These are phyloP conservation scores for Cornus florida DNA, from an alignment of 148 eudicot species.

Conservation along the genomic window DNA sequence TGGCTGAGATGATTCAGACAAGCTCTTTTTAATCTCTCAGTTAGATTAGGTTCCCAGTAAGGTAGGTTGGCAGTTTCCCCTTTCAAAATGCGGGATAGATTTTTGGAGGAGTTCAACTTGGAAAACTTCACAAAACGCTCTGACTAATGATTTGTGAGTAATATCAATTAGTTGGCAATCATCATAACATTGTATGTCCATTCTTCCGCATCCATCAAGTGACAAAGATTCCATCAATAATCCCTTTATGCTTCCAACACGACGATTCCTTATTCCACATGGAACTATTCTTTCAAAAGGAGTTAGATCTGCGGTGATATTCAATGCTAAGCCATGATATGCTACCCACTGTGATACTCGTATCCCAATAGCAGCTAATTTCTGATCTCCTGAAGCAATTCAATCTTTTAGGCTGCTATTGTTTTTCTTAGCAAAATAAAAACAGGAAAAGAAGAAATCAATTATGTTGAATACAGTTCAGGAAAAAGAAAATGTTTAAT, in stretches of 20 bases:
- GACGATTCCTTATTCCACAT: conserved; percentile 75
- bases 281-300: conserved; percentile 80
- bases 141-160: too few relatives aligned
- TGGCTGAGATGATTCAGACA: background rate
- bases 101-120: conserved; percentile 38
- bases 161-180: too few relatives aligned
- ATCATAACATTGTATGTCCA: too few relatives aligned
- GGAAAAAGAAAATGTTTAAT: too few relatives aligned
- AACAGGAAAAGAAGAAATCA: too few relatives aligned
- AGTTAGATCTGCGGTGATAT: conserved; percentile 72
- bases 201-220: conserved; percentile 11
- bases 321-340: conserved; percentile 89
- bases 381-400: conserved; percentile 58
- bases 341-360: conserved; percentile 79
- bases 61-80: background rate
- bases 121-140: too few relatives aligned
- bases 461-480: too few relatives aligned
- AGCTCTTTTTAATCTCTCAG: background rate
- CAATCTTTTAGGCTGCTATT: background rate
- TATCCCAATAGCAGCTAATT: conserved; percentile 85
- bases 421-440: too few relatives aligned
- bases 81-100: conserved; percentile 13
- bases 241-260: conserved; percentile 81
- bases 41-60: background rate
- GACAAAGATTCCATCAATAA: conserved; percentile 35